Conservation (phyloP, 2,329 filamentous ascomycete genomes). For the Xylaria sp. region DNA sequence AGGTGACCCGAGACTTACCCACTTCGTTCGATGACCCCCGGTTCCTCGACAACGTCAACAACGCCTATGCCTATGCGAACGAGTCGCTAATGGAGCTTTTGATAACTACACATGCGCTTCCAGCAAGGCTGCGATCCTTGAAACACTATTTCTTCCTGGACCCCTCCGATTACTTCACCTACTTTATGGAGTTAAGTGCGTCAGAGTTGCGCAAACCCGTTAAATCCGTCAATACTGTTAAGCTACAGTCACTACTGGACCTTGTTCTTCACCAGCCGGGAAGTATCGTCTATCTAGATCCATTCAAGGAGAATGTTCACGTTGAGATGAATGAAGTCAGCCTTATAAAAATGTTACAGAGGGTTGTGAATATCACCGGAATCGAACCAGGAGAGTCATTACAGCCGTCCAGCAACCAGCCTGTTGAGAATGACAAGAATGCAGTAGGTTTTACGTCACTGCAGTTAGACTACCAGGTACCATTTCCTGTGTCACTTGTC, state of each 20-base stretch:
- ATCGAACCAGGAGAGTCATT: slow-evolving; percentile 90
- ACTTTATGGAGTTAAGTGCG: slow-evolving; percentile 91
- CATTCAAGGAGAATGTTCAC: slow-evolving; percentile 98
- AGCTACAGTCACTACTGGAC: slow-evolving; percentile 95
- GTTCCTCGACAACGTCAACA: slow-evolving; percentile 96
- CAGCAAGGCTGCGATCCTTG: slow-evolving; percentile 85
- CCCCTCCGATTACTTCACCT: slow-evolving; percentile 96
- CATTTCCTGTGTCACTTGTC: slow-evolving; percentile 94
- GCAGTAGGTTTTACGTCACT: slow-evolving; percentile 92
- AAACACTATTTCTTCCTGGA: slow-evolving; percentile 99
- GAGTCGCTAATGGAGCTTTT: slow-evolving; percentile 90
- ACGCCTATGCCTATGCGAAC: slow-evolving; percentile 94
- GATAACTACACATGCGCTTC: slow-evolving; percentile 90
- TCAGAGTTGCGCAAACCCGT: slow-evolving; percentile 92
- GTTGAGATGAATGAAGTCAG: slow-evolving; percentile 96
- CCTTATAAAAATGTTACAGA: slow-evolving; percentile 92
- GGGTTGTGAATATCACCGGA: slow-evolving; percentile 95
- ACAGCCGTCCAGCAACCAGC: slow-evolving; percentile 74
- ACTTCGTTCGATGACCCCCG: slow-evolving; percentile 89
- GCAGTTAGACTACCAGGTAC: slow-evolving; percentile 92
- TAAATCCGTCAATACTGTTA: slow-evolving; percentile 88
- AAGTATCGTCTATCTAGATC: slow-evolving; percentile 91
- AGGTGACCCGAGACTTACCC: slow-evolving; percentile 88
- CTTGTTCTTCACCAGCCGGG: slow-evolving; percentile 95
- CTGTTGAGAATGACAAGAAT: slow-evolving; percentile 83